Percentiles rank a stretch among this genome's conserved stretches.
Evolutionary conservation across 1,284 basidiomycete species (phyloP).

Genomic region (Trametes polyzona): DNA sequence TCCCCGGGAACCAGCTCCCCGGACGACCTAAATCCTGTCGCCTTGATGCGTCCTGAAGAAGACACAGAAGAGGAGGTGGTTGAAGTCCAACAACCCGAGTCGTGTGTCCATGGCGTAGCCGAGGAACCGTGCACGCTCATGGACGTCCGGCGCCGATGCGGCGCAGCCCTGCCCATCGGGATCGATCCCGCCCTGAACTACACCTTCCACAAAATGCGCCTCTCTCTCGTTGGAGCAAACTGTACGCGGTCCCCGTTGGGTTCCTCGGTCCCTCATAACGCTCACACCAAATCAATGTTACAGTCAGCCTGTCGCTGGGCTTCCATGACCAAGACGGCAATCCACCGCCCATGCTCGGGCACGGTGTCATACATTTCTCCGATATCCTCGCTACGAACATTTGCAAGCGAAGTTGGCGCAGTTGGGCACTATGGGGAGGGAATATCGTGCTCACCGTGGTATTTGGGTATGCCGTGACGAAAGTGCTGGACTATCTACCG

Average conservation of each 20-base stretch:
- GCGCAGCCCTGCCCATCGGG: neutral
- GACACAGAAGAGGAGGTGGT: neutral
- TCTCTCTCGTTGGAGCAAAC: neutral
- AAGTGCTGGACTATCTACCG: neutral
- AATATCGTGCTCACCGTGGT: neutral
- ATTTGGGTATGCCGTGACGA: neutral
- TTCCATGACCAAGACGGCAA: neutral
- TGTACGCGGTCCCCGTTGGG: neutral
- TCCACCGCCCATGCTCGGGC: neutral
- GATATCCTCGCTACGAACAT: neutral
- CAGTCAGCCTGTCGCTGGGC: neutral
- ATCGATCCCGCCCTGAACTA: neutral
- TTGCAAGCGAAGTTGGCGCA: neutral
- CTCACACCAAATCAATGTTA: neutral
- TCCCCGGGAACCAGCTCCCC: neutral
- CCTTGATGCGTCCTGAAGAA: neutral
- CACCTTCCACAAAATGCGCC: neutral
- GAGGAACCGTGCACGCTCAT: neutral
- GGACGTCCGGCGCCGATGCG: neutral
- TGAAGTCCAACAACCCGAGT: neutral
- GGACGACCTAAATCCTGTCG: neutral
- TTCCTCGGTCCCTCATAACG: neutral
- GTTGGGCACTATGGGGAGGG: neutral
- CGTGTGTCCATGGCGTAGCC: neutral
- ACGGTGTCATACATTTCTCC: neutral